Evolutionary conservation across 179 eudicot genomes (phyloP), one percentile per base, ranked within the genome.

Genomic region (Corrigiola litoralis): DNA sequence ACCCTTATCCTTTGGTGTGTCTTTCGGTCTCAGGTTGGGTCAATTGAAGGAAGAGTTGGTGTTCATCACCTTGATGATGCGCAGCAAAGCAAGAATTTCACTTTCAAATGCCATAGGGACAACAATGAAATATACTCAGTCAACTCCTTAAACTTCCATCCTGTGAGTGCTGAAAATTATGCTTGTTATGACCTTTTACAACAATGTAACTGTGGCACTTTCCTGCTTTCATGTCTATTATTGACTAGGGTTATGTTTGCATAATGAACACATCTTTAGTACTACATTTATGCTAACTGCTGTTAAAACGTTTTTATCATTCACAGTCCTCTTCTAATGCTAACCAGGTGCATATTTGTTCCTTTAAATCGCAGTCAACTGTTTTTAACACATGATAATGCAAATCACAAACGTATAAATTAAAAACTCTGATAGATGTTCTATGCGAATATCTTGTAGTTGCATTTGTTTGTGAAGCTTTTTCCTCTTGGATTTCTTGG

Each of bases 31-130:
- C 49, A 92, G 98, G 85, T 92, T 82, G 98, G 98, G 33, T 92
- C 98, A 41, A 92, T 92, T 74, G 98, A 92, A 76, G 98, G 98
- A 52, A 77, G 97, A 67, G 98, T 92, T 71, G 98, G 97, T 57
- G 97, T 92, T 6, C 98, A 92, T 73, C 97, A 92, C 72, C 85
- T 92, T 58, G 98, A 92, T 73, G 98, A 92, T 70, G 65, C 95
- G 14, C 97, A 84, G 32, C 81, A 81, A 66, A 72, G 80, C 79
- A 90, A 90, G 82, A 92, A 90, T 70, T 92, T 92, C 55, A 92
- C 98, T 54, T 92, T 92, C 85, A 92, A 92, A 81, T 92, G 98
- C 62, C 98, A 92, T 63, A 81, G 96, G 72, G 97, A 86, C 21
- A 83, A 82, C 72, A 82, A 79, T 68, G 88, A 87, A 23, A 85